Evolutionary conservation across 768 basidiomycete genomes (phyloP), one percentile per base, ranked within the genome.

Genomic region (Boletus vinaceobasis): DNA sequence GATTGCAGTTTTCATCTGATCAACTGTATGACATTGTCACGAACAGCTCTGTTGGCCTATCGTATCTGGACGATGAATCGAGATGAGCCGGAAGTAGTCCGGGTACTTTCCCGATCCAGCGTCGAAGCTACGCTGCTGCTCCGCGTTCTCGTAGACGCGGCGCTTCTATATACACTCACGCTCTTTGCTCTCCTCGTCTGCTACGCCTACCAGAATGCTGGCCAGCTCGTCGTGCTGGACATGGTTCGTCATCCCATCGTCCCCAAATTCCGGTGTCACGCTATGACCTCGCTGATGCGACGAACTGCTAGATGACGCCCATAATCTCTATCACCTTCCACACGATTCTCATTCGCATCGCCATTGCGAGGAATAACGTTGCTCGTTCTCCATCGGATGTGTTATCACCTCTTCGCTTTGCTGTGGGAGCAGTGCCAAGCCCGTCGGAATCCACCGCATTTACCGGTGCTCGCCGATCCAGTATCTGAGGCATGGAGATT

Each of bases 321-420:
- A 61, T 61, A 26, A 59, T 65, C 51, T 64, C 65, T 3, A 65
- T 63, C 23, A 29, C 62, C 9, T 63, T 64, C 17, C 46, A 55
- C 39, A 52, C 7, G 40, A 48, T 64, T 19, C 50, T 64, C 38
- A 52, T 65, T 29, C 65, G 65, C 21, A 53, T 65, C 35, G 57
- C 52, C 0, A 48, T 61, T 14, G 65, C 61, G 27, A 66, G 35
- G 43, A 43, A 49, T 11, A 32, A 19, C 15, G 1, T 23, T 35
- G 4, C 29, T 26, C 10, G 13, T 4, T 10, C 7, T 10, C 6
- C 31, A 7, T 1, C 45, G 3, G 17, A 43, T 13, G 35, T 46
- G 37, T 8, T 64, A 17, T 64, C 63, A 1, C 54, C 63, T 4
- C 35, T 64, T 47, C 54, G 54, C 46, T 61, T 65, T 50, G 63